phyloP scores from a whole-genome alignment of 73 alveolate genomes.

The Symbiodinium pilosum region DNA sequence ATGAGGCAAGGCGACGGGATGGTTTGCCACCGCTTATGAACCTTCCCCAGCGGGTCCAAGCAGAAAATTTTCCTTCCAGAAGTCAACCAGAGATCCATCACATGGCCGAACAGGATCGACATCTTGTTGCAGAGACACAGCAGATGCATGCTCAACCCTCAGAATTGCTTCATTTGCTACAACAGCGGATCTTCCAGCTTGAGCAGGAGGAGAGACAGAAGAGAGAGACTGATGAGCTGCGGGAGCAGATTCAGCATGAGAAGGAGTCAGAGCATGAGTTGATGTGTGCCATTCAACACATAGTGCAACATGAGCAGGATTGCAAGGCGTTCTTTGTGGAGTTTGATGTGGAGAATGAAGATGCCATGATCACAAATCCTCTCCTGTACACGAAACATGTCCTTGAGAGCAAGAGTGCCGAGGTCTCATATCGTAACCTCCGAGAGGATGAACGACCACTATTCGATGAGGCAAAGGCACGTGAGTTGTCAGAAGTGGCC shows the following conservation, averaged over 20 bases:
- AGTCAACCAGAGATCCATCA: background rate
- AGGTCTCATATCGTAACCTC: background rate
- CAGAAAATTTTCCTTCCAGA: no score
- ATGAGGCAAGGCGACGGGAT: slow-evolving; percentile 3
- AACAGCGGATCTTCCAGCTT: background rate
- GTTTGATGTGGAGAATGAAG: slow-evolving; percentile 2
- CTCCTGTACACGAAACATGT: slow-evolving; percentile 29
- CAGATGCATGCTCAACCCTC: background rate
- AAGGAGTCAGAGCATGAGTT: background rate
- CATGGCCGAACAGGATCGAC: background rate
- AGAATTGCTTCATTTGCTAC: background rate
- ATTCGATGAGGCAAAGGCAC: slow-evolving; percentile 54
- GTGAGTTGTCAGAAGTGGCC: slow-evolving; percentile 24
- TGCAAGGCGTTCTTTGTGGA: slow-evolving; percentile 9
- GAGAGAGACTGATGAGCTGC: background rate
- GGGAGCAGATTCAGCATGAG: background rate
- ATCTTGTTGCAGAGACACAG: background rate
- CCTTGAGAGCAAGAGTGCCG: slow-evolving; percentile 20
- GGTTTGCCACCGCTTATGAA: slow-evolving; percentile 36
- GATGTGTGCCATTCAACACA: background rate
- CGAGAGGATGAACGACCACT: background rate
- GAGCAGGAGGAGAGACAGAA: background rate
- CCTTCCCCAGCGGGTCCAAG: background rate
- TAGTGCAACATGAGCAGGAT: background rate
- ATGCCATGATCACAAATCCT: background rate